Evolutionary conservation across 345 rosid species (phyloP).

Genomic region (Populus ilicifolia): DNA sequence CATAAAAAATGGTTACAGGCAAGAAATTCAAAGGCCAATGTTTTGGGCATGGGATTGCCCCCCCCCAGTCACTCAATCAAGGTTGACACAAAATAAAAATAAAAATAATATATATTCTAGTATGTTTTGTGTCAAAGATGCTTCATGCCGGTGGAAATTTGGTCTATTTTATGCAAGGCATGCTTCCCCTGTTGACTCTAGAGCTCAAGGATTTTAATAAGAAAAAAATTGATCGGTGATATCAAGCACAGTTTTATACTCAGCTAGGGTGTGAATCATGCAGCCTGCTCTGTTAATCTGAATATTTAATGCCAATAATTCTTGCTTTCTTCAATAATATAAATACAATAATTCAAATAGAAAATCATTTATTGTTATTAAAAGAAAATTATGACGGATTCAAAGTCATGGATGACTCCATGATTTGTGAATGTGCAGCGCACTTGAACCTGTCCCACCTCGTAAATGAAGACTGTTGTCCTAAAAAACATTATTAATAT

Average conservation of each 20-base stretch:
- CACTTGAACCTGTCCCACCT: too few relatives aligned
- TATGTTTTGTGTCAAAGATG: background rate
- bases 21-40: background rate
- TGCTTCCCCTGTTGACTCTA: constrained; percentile 9
- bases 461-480: too few relatives aligned
- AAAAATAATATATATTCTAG: background rate
- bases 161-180: background rate
- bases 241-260: background rate
- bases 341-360: too few relatives aligned
- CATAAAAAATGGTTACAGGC: background rate
- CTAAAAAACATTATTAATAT: too few relatives aligned
- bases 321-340: background rate
- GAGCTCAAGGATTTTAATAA: background rate
- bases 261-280: background rate
- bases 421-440: background rate
- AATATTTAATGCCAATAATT: background rate
- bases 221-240: background rate
- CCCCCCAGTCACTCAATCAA: background rate
- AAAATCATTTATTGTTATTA: too few relatives aligned
- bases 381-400: background rate
- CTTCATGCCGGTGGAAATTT: constrained; percentile 20
- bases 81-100: background rate
- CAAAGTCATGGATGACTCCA: background rate
- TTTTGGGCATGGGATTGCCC: background rate
- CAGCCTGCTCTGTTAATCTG: background rate